phyloP scores from a whole-genome alignment of 805 yeast species.

The Zygosaccharomyces gambellarensis region DNA sequence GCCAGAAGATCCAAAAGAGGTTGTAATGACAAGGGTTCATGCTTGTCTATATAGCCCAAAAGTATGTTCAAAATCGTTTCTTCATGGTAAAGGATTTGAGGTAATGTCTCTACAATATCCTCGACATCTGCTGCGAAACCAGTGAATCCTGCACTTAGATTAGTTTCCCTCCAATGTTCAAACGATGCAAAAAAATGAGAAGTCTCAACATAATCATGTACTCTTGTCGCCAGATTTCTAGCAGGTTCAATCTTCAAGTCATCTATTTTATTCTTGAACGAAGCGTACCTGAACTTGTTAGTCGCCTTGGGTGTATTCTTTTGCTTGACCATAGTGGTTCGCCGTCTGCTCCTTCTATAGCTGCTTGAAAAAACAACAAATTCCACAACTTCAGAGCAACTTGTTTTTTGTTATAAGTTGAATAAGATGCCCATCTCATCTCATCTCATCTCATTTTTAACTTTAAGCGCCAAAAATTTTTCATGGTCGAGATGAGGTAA shows the following conservation, averaged over 20 bases:
- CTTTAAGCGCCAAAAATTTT: constrained; percentile 6
- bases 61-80: constrained; percentile 53
- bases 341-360: no score
- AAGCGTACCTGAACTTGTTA: constrained; percentile 58
- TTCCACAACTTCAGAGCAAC: background rate
- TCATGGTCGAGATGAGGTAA: background rate
- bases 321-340: constrained; percentile 30
- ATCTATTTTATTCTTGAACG: constrained; percentile 83
- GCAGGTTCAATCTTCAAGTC: constrained; percentile 76
- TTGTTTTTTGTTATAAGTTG: background rate
- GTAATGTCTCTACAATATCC: constrained; percentile 58
- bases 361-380: background rate
- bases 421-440: constrained; percentile 1
- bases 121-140: constrained; percentile 55
- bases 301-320: constrained; percentile 50
- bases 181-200: constrained; percentile 77
- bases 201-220: constrained; percentile 63
- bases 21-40: constrained; percentile 70
- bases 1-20: constrained; percentile 76
- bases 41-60: constrained; percentile 41
- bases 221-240: constrained; percentile 50
- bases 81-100: constrained; percentile 75
- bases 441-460: background rate
- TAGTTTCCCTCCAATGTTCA: constrained; percentile 85
- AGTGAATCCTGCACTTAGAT: constrained; percentile 66